These are phyloP conservation scores for Calonectria honghensis DNA, from an alignment of 2,329 filamentous ascomycete species.

Conservation along the genomic window DNA sequence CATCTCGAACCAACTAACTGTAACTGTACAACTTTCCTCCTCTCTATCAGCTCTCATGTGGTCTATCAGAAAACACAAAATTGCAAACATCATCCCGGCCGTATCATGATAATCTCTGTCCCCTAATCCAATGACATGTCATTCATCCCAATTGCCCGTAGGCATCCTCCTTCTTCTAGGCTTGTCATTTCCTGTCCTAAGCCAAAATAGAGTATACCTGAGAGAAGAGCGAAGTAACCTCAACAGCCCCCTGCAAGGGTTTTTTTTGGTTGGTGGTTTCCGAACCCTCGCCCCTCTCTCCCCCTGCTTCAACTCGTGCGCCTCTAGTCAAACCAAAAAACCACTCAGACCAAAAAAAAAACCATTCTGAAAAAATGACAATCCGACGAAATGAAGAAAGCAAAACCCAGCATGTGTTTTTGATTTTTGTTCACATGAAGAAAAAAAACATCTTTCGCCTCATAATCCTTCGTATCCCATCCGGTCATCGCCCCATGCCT, in stretches of 20 bases:
- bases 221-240: slow-evolving; percentile 31
- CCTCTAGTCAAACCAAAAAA: slow-evolving; percentile 47
- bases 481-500: slow-evolving; percentile 44
- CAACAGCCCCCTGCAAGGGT: slow-evolving; percentile 27
- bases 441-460: slow-evolving; percentile 44
- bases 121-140: slow-evolving; percentile 8
- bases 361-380: slow-evolving; percentile 42
- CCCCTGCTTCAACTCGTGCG: slow-evolving; percentile 42
- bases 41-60: slow-evolving; percentile 43
- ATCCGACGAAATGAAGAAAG: slow-evolving; percentile 47
- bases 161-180: neutral
- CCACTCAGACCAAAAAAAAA: slow-evolving; percentile 30
- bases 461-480: slow-evolving; percentile 44
- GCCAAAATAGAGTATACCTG: slow-evolving; percentile 20
- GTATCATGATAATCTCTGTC: slow-evolving; percentile 19
- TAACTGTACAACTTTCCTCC: slow-evolving; percentile 51
- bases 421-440: slow-evolving; percentile 46
- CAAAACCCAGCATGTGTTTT: slow-evolving; percentile 42
- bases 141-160: slow-evolving; percentile 20
- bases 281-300: slow-evolving; percentile 38
- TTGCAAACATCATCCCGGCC: slow-evolving; percentile 33
- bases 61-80: slow-evolving; percentile 44
- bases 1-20: slow-evolving; percentile 46
- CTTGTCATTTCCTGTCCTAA: neutral
- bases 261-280: slow-evolving; percentile 46